Base-by-base conservation (phyloP, 208 protist genomes). In the Histomonas meleagridis region DNA sequence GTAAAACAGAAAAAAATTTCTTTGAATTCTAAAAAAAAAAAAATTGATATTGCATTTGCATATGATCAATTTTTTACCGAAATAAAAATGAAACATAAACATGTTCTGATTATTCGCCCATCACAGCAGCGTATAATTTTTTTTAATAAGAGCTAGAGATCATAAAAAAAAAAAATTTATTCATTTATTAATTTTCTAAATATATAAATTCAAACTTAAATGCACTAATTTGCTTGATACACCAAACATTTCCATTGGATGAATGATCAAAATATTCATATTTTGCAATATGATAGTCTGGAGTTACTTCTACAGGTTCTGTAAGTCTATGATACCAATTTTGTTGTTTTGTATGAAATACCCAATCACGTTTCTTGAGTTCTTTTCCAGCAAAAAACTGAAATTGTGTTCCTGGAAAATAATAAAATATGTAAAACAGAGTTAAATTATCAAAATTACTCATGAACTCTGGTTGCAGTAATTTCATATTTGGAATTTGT, bases 351-450 rank as follows among this genome's bases (percentile, higher is more conserved):
- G 16, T 65, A 65, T 65, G 60, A n/a, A 32, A 65, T 65, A 65
- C 23, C 60, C 60, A 65, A n/a, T 65, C n/a, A 32, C 60, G 16
- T 28, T 65, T 65, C 23, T 65, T 65, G 7, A 65, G 60, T 65
- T 65, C 60, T 65, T 65, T 28, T 65, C 60, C 60, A 65, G 60
- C 60, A n/a, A 65, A 65, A 65, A n/a, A 65, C 23, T 65, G 60
- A 7, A 32, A 26, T 65, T 10, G 16, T 65, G 60, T n/a, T n/a
- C 60, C 60, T 32, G 60, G 60, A n/a, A 65, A 65, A 65, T 65
- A 65, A 65, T n/a, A 65, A n/a, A 65, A 65, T n/a, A 65, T 65
- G 23, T 65, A 65, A 65, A 65, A 65, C n/a, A 65, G n/a, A n/a
- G 60, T 65, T 32, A 5, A 32, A 10, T 32, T 32, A 28, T 65